phyloP scores from a whole-genome alignment of 2,329 filamentous ascomycete genomes.

The Cadophora sp. region DNA sequence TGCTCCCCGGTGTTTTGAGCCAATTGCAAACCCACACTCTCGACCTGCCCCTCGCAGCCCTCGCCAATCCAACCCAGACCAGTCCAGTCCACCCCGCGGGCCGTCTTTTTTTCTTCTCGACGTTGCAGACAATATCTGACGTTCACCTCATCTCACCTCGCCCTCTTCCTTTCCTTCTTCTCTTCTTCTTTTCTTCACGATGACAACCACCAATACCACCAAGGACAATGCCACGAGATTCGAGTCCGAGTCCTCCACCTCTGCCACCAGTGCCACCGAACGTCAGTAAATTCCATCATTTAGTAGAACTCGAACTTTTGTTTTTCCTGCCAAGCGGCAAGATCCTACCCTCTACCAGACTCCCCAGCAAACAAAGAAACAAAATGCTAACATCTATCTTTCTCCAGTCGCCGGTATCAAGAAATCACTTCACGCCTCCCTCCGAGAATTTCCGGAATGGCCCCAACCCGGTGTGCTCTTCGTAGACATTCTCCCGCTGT shows the following conservation, averaged over 20 bases:
- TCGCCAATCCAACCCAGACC: too few relatives aligned
- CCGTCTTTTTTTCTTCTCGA: neutral
- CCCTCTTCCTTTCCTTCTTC: slow-evolving; percentile 31
- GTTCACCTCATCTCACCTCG: slow-evolving; percentile 30
- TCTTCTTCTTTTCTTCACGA: slow-evolving; percentile 43
- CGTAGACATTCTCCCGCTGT: slow-evolving; percentile 97
- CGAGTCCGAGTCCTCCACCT: slow-evolving; percentile 43
- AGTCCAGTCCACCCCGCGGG: neutral
- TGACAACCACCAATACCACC: slow-evolving; percentile 34
- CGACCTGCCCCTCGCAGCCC: neutral
- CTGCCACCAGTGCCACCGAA: slow-evolving; percentile 44
- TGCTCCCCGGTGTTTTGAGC: slow-evolving; percentile 4
- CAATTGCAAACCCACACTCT: neutral
- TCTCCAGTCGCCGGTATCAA: slow-evolving; percentile 54
- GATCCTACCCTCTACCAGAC: neutral
- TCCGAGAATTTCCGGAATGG: slow-evolving; percentile 92
- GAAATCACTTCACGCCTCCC: slow-evolving; percentile 72
- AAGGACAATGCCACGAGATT: slow-evolving; percentile 44
- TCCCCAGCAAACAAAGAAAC: neutral
- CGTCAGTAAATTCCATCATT: slow-evolving; percentile 7
- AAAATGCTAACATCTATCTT: slow-evolving; percentile 6
- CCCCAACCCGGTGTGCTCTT: slow-evolving; percentile 92
- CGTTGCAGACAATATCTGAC: neutral
- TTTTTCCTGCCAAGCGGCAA: neutral
- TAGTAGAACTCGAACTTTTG: neutral